A percentile compares a stretch with the other conserved stretches of the same genome.
These are phyloP conservation scores for Candida pseudoviswanathii DNA, from an alignment of 1,139 yeast species.

Conservation along the genomic window DNA sequence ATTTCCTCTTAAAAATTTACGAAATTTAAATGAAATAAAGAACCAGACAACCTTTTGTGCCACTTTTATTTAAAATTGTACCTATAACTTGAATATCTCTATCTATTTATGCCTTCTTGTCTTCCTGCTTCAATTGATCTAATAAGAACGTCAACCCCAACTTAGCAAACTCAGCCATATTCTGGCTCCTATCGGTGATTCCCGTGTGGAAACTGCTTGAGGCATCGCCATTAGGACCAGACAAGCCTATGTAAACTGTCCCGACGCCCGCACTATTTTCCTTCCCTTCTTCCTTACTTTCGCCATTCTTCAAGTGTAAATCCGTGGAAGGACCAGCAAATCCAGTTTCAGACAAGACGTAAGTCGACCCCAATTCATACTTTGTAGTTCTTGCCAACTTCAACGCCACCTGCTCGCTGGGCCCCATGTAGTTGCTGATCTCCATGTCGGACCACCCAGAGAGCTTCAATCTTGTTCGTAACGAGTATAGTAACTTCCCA, in stretches of 20 bases:
- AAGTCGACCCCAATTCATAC: constrained; percentile 80
- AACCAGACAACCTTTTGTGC: background rate
- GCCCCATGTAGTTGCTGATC: constrained; percentile 74
- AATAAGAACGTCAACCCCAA: constrained; percentile 65
- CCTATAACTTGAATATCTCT: background rate
- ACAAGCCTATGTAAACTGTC: constrained; percentile 68
- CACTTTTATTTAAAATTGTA: background rate
- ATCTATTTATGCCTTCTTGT: background rate
- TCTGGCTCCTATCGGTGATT: constrained; percentile 52
- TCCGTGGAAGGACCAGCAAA: constrained; percentile 77
- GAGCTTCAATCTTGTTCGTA: constrained; percentile 70
- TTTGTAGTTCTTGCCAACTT: constrained; percentile 77
- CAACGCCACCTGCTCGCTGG: constrained; percentile 73
- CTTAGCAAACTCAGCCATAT: constrained; percentile 76
- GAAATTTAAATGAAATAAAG: background rate
- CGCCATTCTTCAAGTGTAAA: constrained; percentile 32
- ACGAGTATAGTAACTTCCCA: constrained; percentile 76
- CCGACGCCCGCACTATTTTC: constrained; percentile 47
- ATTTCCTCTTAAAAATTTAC: constrained; percentile 1
- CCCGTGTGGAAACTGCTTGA: constrained; percentile 53
- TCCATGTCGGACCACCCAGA: constrained; percentile 80
- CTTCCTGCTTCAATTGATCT: constrained; percentile 27
- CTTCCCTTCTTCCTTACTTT: constrained; percentile 17
- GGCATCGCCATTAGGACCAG: constrained; percentile 64
- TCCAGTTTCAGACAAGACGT: constrained; percentile 82